These are phyloP conservation scores for Aspergillus quadricinctus DNA, from an alignment of 2,329 filamentous ascomycete genomes.

Conservation along the genomic window DNA sequence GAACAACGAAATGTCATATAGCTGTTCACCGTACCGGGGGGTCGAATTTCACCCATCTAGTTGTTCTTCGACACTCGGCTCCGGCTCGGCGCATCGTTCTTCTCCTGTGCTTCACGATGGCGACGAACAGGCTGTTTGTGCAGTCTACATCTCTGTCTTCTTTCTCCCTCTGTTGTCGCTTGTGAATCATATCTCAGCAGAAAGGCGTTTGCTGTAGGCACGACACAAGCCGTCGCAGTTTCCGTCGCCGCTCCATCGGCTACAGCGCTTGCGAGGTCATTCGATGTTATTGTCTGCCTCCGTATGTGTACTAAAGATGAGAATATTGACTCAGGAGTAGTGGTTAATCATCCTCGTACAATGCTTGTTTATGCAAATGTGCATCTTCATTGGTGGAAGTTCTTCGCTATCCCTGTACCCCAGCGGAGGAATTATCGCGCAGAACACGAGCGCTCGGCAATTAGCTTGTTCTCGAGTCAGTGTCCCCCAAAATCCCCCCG, in stretches of 20 bases:
- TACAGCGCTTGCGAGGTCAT: not conserved
- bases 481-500: conserved; percentile 3
- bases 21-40: not conserved
- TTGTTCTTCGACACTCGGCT: not conserved
- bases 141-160: not conserved
- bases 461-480: not conserved
- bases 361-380: not conserved
- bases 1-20: not conserved
- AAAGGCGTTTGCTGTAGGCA: not conserved
- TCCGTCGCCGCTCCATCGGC: not conserved
- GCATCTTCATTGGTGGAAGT: not conserved
- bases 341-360: not conserved
- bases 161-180: not conserved
- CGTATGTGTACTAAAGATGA: too few relatives aligned
- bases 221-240: not conserved
- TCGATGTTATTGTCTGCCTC: too few relatives aligned
- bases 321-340: not conserved
- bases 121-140: not conserved
- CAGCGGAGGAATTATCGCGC: conserved; percentile 8
- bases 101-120: not conserved
- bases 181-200: not conserved
- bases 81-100: not conserved
- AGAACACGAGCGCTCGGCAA: not conserved
- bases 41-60: not conserved
- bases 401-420: not conserved